Base-by-base conservation (phyloP, 2,329 filamentous ascomycete species). In the Verruconis gallopava region DNA sequence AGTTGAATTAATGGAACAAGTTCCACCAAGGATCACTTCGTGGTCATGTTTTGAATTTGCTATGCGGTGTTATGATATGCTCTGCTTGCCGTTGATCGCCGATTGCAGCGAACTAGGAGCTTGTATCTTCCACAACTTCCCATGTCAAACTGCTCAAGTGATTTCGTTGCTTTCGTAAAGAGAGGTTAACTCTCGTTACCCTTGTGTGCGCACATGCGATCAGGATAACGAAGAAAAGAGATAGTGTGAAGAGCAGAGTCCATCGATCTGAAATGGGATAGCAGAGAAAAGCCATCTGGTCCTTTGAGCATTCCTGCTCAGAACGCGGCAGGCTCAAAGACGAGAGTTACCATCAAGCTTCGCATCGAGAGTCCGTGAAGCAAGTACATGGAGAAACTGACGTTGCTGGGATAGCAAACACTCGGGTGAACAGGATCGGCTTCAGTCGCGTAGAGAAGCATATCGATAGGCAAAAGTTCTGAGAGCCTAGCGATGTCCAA, bases 381-480 rank as follows among this genome's bases (percentile, higher is more conserved):
- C 6, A 56, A 43, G 43, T 56, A 56, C 6, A 56, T 49, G 11
- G 53, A 48, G 45, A 55, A 54, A 5, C 52, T 55, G 12, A 51
- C 46, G 0, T 50, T 49, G 6, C 54, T 53, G 4, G 55, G 40
- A 45, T 52, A 56, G 32, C 51, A 53, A 55, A 48, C 9, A 55
- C 18, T 2, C 50, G 49, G 3, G 34, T 32, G 5, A 49, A 47
- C 3, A 55, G 44, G 22, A 53, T 11, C 3, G 38, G 44, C n/a
- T 48, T 43, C 3, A 48, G 46, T 33, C 48, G 43, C 19, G 40
- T 44, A 3, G 53, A 55, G 45, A 54, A 51, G 21, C 52, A 50
- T 9, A 53, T 48, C 3, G 51, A 50, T 6, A 49, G 34, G 42
- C 51, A 50, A 13, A 53, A 44, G 4, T 50, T 38, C 3, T 47